Evolutionary conservation across 2,329 filamentous ascomycete genomes (phyloP), one percentile per base, ranked within the genome.

Genomic region (Fusarium goolgardi): DNA sequence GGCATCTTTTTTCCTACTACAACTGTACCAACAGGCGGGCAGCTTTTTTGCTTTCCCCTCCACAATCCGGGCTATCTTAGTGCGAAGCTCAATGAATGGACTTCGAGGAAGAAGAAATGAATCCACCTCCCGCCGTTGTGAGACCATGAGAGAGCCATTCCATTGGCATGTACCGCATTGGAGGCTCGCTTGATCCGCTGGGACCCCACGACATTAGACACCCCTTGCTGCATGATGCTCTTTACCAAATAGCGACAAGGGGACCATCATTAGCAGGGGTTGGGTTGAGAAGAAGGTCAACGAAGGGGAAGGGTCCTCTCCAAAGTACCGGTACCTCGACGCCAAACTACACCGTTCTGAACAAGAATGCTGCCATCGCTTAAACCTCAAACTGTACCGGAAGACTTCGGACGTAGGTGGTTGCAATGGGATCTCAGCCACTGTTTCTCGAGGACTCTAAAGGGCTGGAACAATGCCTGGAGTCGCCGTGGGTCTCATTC

Each of bases 151-250:
- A 57, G 53, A 39, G 47, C 47, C 32, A 51, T 51, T 51, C 66
- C 65, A 72, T 71, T 74, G 71, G 71, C 65, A 75, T 71, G 66
- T 65, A 71, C 62, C 67, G 67, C 60, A 75, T 74, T 68, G 72
- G 67, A 58, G 65, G 64, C 70, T 74, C 68, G 57, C 64, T 73
- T 63, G 71, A 72, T 74, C 69, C 69, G 71, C 72, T 71, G 69
- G 67, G 63, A 49, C 62, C 67, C 71, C 71, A 73, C 68, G 70
- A 55, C 55, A 61, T 54, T 55, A 71, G 44, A 63, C 65, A 64
- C 65, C 72, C 72, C 63, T 70, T 64, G 60, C 60, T 67, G 49
- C 67, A 74, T 69, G 60, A 60, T 59, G 60, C 61, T 60, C 65
- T 59, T 54, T 65, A 18, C 53, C 50, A 44, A 61, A 63, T 39